phyloP scores from a whole-genome alignment of 225 moss, liverwort and hornwort species.

The Anthoceros angustus region DNA sequence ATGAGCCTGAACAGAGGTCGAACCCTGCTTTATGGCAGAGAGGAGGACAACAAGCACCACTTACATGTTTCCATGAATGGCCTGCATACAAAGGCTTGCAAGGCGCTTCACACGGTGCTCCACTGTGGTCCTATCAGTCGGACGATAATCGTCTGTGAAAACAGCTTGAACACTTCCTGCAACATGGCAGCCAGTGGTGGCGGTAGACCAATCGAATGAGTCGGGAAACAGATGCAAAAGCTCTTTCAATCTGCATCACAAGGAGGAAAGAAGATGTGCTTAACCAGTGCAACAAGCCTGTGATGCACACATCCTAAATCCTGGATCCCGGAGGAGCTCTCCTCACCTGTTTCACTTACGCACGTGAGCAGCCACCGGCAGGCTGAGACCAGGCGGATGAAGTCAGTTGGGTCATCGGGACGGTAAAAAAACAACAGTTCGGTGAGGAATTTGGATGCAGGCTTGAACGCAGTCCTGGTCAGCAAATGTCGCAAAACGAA shows the following conservation, averaged over 20 bases:
- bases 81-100: conserved; percentile 52
- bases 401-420: background rate
- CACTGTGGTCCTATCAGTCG: conserved; percentile 37
- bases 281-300: background rate
- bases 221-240: no score
- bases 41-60: conserved; percentile 6
- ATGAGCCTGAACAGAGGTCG: no score
- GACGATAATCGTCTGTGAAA: conserved; percentile 38
- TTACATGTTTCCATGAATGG: conserved; percentile 64
- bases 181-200: conserved; percentile 10
- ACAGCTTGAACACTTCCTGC: conserved; percentile 49
- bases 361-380: background rate
- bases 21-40: no score
- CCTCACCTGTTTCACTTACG: background rate
- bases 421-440: background rate
- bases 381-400: background rate
- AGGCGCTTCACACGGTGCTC: conserved; percentile 71
- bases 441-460: background rate
- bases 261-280: no score
- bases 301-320: background rate
- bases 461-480: background rate
- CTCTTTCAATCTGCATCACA: no score
- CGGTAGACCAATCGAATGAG: background rate
- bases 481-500: background rate
- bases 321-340: background rate